These are phyloP conservation scores for Paraleonurus japonicus DNA, from an alignment of 257 asterid genomes.

Conservation along the genomic window DNA sequence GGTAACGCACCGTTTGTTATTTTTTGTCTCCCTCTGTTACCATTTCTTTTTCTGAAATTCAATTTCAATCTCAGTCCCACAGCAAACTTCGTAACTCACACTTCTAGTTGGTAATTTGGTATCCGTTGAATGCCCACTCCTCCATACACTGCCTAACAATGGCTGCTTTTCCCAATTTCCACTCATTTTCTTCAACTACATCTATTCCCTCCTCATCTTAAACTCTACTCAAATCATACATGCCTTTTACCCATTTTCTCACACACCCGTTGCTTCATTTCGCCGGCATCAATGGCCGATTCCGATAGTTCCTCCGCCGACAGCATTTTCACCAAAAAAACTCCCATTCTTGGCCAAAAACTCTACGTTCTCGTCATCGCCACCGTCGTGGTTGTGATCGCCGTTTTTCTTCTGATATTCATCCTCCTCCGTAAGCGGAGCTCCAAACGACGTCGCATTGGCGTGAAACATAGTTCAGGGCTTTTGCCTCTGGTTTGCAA, in stretches of 20 bases:
- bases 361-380: slow-evolving; percentile 61
- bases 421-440: slow-evolving; percentile 42
- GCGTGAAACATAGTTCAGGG: slow-evolving; percentile 45
- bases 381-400: slow-evolving; percentile 44
- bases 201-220: slow-evolving; percentile 9
- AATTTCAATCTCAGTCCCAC: background rate
- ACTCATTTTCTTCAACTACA: slow-evolving; percentile 32
- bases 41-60: slow-evolving; percentile 22
- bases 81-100: slow-evolving; percentile 13
- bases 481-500: slow-evolving; percentile 55
- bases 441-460: slow-evolving; percentile 44
- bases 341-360: slow-evolving; percentile 70
- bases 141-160: slow-evolving; percentile 2
- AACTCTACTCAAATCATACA: slow-evolving; percentile 15
- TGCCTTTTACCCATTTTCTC: slow-evolving; percentile 12
- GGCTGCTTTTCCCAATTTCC: slow-evolving; percentile 17
- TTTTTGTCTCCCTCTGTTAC: background rate
- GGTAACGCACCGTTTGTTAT: slow-evolving; percentile 18
- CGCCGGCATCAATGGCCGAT: slow-evolving; percentile 48
- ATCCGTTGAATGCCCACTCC: slow-evolving; percentile 27
- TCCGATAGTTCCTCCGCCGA: slow-evolving; percentile 37
- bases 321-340: slow-evolving; percentile 41
- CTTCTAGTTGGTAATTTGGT: slow-evolving; percentile 30
- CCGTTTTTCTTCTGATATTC: slow-evolving; percentile 42
- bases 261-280: slow-evolving; percentile 12